phyloP scores from a whole-genome alignment of 768 basidiomycete genomes.

The Tremella fuciformis region DNA sequence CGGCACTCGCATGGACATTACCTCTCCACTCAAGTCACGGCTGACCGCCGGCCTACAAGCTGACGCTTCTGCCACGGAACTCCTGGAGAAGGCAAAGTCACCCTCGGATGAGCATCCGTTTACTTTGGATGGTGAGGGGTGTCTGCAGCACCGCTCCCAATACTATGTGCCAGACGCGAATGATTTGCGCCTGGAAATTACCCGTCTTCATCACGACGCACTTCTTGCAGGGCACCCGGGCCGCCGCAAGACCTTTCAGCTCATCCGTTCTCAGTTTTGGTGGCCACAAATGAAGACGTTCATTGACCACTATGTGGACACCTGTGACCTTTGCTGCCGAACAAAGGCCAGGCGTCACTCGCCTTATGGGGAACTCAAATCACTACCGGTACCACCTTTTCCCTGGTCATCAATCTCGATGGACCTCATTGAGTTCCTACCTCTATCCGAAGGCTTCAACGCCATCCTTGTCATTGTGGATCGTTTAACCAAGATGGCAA shows the following conservation, averaged over 20 bases:
- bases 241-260: slow-evolving; percentile 46
- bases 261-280: slow-evolving; percentile 53
- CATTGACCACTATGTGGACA: slow-evolving; percentile 49
- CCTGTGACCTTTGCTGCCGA: slow-evolving; percentile 44
- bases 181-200: not conserved
- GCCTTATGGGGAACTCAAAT: slow-evolving; percentile 52
- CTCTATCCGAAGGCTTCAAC: slow-evolving; percentile 49
- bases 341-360: slow-evolving; percentile 36
- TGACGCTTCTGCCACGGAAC: too few relatives aligned
- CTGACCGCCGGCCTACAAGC: too few relatives aligned
- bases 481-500: slow-evolving; percentile 53
- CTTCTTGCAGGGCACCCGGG: slow-evolving; percentile 55
- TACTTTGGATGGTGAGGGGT: not conserved
- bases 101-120: not conserved
- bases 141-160: not conserved
- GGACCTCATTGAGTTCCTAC: slow-evolving; percentile 54
- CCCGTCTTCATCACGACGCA: not conserved
- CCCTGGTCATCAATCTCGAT: slow-evolving; percentile 53
- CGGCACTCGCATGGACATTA: too few relatives aligned
- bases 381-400: slow-evolving; percentile 37
- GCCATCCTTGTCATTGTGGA: slow-evolving; percentile 54
- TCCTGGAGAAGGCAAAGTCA: not conserved
- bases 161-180: slow-evolving; percentile 6
- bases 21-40: not conserved
- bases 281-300: slow-evolving; percentile 35